Evolutionary conservation across 2,329 filamentous ascomycete species (phyloP).

Genomic region (Fusarium sp.): DNA sequence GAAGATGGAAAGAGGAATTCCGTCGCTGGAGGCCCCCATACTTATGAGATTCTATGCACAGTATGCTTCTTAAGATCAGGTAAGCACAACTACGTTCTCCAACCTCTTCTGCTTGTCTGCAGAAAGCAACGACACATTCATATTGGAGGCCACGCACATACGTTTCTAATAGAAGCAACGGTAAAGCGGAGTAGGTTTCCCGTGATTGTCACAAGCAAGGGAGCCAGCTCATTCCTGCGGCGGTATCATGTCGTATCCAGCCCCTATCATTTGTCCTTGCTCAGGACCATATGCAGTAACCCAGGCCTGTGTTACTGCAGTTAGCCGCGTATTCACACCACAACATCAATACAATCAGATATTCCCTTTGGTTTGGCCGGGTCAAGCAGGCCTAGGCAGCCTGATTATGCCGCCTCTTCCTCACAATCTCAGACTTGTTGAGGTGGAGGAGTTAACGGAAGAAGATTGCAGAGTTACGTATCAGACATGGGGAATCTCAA

Average conservation of each 20-base stretch:
- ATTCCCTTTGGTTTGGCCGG: rapidly evolving
- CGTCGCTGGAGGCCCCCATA: not conserved
- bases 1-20: not conserved
- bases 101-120: not conserved
- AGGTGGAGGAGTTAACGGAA: not conserved
- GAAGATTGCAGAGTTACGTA: not conserved
- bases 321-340: not conserved
- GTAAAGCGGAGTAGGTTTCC: not conserved
- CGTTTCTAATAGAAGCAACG: not conserved
- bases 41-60: not conserved
- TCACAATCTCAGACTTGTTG: not conserved
- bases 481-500: not conserved
- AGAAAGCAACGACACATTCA: not conserved
- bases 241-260: not conserved
- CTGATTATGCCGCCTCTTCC: not conserved
- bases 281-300: not conserved
- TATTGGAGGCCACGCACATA: not conserved
- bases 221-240: not conserved
- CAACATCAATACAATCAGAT: not conserved
- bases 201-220: not conserved
- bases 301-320: not conserved
- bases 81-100: not conserved
- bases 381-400: not conserved
- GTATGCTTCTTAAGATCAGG: not conserved
- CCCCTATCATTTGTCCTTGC: not conserved